Percentiles rank a stretch among this genome's conserved stretches.
These are phyloP conservation scores for Phytopythium montanum DNA, from an alignment of 352 stramenopile species.

Conservation along the genomic window DNA sequence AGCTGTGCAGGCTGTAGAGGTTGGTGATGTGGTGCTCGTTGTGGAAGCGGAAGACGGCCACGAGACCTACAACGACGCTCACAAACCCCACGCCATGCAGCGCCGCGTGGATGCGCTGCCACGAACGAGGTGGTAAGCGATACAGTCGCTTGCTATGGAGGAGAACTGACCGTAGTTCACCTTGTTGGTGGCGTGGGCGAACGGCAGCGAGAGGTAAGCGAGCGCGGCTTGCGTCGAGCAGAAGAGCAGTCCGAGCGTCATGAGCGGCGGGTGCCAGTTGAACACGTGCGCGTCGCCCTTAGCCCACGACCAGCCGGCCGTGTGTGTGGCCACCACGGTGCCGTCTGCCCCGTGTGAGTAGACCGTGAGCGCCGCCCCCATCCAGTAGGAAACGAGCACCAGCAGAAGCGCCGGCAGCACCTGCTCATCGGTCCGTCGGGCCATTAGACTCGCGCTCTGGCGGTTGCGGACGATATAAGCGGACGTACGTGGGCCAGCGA, in stretches of 20 bases:
- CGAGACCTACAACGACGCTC: slow-evolving; percentile 45
- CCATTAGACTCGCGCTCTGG: not conserved
- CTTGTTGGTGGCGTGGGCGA: slow-evolving; percentile 67
- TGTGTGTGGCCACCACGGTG: slow-evolving; percentile 33
- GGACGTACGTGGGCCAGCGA: slow-evolving; percentile 28
- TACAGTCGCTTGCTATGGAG: not conserved
- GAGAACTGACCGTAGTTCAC: slow-evolving; percentile 12
- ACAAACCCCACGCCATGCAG: slow-evolving; percentile 65
- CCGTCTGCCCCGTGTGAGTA: slow-evolving; percentile 41
- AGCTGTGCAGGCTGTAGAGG: slow-evolving; percentile 86
- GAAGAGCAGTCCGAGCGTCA: slow-evolving; percentile 81
- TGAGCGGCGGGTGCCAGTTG: slow-evolving; percentile 87
- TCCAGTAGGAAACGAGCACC: slow-evolving; percentile 71
- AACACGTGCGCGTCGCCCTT: slow-evolving; percentile 65
- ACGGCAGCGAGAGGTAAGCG: slow-evolving; percentile 65
- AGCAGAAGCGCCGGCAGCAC: slow-evolving; percentile 48
- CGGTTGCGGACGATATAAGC: not conserved
- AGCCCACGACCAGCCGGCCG: slow-evolving; percentile 72
- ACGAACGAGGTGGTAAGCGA: not conserved
- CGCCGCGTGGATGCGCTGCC: slow-evolving; percentile 61
- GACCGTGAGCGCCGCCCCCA: slow-evolving; percentile 57
- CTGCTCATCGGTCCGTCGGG: slow-evolving; percentile 17
- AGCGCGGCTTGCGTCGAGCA: slow-evolving; percentile 67
- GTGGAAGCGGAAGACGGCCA: slow-evolving; percentile 86
- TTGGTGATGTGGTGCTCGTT: slow-evolving; percentile 85